Evolutionary conservation across 2,329 filamentous ascomycete species (phyloP), one percentile per base, ranked within the genome.

Genomic region (Phoma sp.): DNA sequence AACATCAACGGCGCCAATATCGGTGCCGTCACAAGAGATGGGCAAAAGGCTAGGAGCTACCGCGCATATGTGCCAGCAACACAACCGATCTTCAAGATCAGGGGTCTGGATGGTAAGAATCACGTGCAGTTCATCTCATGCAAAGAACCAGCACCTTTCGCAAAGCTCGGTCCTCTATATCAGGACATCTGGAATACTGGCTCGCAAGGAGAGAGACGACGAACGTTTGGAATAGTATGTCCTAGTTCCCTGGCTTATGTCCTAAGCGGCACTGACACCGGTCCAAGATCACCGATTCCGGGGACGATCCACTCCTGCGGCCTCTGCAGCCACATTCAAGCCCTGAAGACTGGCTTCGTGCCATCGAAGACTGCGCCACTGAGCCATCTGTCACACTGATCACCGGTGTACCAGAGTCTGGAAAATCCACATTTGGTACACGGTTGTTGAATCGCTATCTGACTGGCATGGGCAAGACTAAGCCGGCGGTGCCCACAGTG

Each of bases 401-500:
- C 2, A 87, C 87, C 44, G 90, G 90, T 0, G 84, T 88, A 0
- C 90, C 91, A 60, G 86, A 84, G 0, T 85, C 89, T 2, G 90
- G 90, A 2, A 93, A 93, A 68, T 92, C 90, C 1, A 92, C 88
- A 0, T 90, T 92, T 69, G 83, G 84, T 12, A 85, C 84, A 43
- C 73, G 91, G 4, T 77, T 93, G 2, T 76, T 82, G 8, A 93
- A 93, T 66, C 82, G 85, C 10, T 76, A 91, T 8, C 73, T 91
- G n/a, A 88, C 85, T 3, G 73, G 77, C 40, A 59, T 70, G 29
- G 71, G 72, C 15, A 73, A 67, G 38, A 62, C 49, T 1, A 63
- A 66, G 15, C 60, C 52, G 29, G 57, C 70, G 6, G 41, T 69
- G 0, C 60, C 69, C 31, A 77, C 74, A 44, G 78, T 88, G 24